Evolutionary conservation across 2,329 filamentous ascomycete species (phyloP), one percentile per base, ranked within the genome.

Genomic region (Myotisia sp.): DNA sequence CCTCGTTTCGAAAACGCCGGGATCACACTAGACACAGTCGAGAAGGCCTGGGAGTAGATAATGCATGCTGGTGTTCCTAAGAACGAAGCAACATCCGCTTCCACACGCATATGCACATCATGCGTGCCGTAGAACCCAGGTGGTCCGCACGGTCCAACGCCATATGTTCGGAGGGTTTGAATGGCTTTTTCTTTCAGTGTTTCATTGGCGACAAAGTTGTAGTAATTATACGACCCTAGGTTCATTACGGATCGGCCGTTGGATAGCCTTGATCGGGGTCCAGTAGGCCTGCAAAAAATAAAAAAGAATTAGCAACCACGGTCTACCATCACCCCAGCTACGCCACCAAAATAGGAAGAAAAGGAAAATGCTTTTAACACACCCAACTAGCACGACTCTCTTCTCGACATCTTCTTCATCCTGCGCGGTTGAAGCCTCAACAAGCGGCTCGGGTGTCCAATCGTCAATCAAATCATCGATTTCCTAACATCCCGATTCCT

Each of bases 111-210:
- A 59, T 98, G 90, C 29, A 95, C 86, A 59, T 98, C 90, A 56
- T 95, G 87, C 20, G 85, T 98, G 44, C 86, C 90, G 62, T 98
- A 98, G 63, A 98, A 98, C 44, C 92, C 86, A 4, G 90, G 90
- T 12, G 90, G 90, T 13, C 90, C 90, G 54, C 90, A 98, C 37
- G 90, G 87, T 6, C 90, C 92, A 26, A 98, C 92, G 37, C 90
- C 90, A 49, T 98, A 98, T 13, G 82, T 92, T 40, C 87, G 81
- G 24, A 98, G 71, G 0, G 86, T 92, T 56, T 87, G 79, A 42
- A 98, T 85, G 1, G 87, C 90, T 57, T 93, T 92, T 47, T 94
- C 85, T 52, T 92, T 93, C 49, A 98, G 76, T 22, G 77, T 72
- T 42, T 95, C 87, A 54, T 93, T 94, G 34, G 75, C 74, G 44